Conservation (phyloP, 2,329 filamentous ascomycete genomes). For the Penicillium sp. region DNA sequence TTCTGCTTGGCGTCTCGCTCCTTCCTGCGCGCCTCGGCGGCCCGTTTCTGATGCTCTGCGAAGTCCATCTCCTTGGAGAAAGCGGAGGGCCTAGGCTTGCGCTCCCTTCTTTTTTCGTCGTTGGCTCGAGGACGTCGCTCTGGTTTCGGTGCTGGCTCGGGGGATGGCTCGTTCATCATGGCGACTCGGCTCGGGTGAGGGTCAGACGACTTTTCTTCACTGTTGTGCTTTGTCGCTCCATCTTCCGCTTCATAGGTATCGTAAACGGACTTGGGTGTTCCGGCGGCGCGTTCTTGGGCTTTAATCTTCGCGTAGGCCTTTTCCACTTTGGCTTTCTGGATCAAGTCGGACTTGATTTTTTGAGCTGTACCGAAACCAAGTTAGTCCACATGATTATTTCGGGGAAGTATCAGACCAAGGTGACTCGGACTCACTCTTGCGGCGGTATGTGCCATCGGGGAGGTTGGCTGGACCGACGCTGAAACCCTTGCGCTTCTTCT, state of each 20-base stretch:
- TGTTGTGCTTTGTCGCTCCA: conserved; percentile 22
- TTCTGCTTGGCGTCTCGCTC: conserved; percentile 72
- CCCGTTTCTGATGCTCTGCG: conserved; percentile 61
- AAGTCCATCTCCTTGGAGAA: conserved; percentile 73
- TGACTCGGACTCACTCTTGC: conserved; percentile 63
- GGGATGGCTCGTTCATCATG: conserved; percentile 56
- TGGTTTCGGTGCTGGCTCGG: conserved; percentile 23
- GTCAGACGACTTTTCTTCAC: conserved; percentile 49
- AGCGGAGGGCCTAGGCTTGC: conserved; percentile 47
- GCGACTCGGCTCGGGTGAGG: conserved; percentile 65
- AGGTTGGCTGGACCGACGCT: conserved; percentile 86
- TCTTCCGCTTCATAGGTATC: conserved; percentile 32
- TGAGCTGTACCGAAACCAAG: conserved; percentile 59
- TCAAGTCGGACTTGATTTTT: conserved; percentile 87
- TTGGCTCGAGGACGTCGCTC: conserved; percentile 26
- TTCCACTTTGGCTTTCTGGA: conserved; percentile 90
- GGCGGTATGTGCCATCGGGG: conserved; percentile 83
- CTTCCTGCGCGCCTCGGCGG: conserved; percentile 66
- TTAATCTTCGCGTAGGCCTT: conserved; percentile 91
- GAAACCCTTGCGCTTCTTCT: conserved; percentile 72
- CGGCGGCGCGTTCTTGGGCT: conserved; percentile 56
- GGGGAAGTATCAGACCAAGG: not conserved
- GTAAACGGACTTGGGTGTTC: conserved; percentile 39
- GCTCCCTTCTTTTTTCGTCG: conserved; percentile 33
- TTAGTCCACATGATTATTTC: not conserved